phyloP scores from a whole-genome alignment of 495 filamentous ascomycete genomes.

The Clohesyomyces aquaticus region DNA sequence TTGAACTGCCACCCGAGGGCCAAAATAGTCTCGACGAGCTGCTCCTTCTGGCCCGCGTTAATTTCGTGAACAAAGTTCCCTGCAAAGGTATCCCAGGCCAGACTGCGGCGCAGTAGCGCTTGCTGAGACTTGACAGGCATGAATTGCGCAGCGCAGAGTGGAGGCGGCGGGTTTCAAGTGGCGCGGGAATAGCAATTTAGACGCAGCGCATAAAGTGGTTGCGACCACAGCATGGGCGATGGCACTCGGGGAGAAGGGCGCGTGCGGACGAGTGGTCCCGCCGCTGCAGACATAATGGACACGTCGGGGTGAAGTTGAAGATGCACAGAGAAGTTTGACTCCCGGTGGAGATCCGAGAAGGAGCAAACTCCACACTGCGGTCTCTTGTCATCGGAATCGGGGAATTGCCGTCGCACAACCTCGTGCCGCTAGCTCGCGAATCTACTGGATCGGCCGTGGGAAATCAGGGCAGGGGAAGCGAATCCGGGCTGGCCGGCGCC shows the following conservation, averaged over 20 bases:
- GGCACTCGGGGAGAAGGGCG: neutral
- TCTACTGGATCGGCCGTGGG: neutral
- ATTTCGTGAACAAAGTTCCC: too few species aligned
- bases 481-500: conserved; percentile 2
- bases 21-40: too few species aligned
- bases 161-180: conserved; percentile 9
- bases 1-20: too few species aligned
- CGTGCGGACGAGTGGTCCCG: neutral
- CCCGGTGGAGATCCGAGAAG: neutral
- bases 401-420: neutral
- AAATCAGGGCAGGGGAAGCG: neutral
- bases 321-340: neutral
- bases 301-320: neutral
- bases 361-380: too few species aligned
- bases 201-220: conserved; percentile 3
- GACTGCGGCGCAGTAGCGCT: too few species aligned
- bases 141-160: neutral
- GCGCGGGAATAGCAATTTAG: conserved; percentile 10
- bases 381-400: neutral
- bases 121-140: too few species aligned
- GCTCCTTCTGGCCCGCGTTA: too few species aligned
- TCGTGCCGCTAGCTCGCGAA: neutral
- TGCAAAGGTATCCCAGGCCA: too few species aligned
- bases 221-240: neutral
- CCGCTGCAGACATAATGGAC: neutral